A percentile compares a stretch with the other conserved stretches of the same genome.
These are phyloP conservation scores for Apiotrichum porosum DNA, from an alignment of 1,284 basidiomycete genomes.

Conservation along the genomic window DNA sequence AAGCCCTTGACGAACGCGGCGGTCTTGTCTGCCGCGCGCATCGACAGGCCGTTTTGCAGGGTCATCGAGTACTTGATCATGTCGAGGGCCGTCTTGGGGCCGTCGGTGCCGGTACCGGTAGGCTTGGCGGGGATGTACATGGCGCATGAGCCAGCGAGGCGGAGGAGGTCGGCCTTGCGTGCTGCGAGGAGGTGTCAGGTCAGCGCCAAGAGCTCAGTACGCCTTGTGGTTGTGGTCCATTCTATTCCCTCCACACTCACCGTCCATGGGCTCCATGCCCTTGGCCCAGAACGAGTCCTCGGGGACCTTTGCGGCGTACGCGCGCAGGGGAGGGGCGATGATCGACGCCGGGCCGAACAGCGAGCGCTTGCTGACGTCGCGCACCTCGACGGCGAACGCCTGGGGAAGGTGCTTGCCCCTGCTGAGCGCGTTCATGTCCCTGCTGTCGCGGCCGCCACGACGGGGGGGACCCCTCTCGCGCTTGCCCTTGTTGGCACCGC, in stretches of 20 bases:
- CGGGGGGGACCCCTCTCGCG: no score
- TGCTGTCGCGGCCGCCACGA: not conserved
- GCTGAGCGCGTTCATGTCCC: not conserved
- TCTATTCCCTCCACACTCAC: constrained; percentile 6
- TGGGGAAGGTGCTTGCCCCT: not conserved
- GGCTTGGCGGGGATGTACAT: constrained; percentile 9
- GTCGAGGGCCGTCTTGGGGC: not conserved
- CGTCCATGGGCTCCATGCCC: constrained; percentile 11
- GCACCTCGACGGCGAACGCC: not conserved
- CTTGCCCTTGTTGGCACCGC: not conserved
- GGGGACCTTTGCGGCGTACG: not conserved
- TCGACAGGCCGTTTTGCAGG: constrained; percentile 4
- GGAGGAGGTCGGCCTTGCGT: constrained; percentile 18
- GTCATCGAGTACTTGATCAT: constrained; percentile 1
- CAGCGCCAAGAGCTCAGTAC: not conserved
- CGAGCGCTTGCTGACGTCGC: not conserved
- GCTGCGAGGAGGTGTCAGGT: constrained; percentile 10
- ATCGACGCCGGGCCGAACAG: constrained; percentile 7
- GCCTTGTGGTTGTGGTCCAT: not conserved
- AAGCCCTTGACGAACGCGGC: constrained; percentile 6
- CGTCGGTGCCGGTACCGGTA: not conserved
- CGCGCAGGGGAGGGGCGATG: not conserved
- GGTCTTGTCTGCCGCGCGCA: constrained; percentile 2
- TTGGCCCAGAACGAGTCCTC: constrained; percentile 14
- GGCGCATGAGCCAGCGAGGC: constrained; percentile 22